Evolutionary conservation across 176 grass and related monocot species (phyloP).

Genomic region (Urochloa ruziziensis): DNA sequence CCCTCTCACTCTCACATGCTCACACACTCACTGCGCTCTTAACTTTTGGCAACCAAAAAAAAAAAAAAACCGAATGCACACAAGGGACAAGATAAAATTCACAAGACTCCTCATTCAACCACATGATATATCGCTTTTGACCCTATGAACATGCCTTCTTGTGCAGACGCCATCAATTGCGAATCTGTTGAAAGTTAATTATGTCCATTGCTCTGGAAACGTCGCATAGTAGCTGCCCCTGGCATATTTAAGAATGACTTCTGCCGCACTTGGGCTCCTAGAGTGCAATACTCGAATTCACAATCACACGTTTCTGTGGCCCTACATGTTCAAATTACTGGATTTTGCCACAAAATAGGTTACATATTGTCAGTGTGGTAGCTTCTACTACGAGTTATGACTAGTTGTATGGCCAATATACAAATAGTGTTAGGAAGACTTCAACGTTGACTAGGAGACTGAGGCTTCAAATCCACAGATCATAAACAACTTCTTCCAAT

Average conservation of each 20-base stretch:
- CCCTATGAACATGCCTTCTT: background rate
- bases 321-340: background rate
- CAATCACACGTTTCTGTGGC: background rate
- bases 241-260: conserved; percentile 3
- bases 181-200: conserved; percentile 10
- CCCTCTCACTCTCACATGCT: background rate
- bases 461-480: conserved; percentile 43
- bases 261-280: background rate
- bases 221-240: background rate
- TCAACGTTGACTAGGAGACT: conserved; percentile 7
- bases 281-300: conserved; percentile 1
- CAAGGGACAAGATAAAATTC: background rate
- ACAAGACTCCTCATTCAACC: background rate
- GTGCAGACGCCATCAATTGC: background rate
- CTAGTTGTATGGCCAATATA: background rate
- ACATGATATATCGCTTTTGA: background rate
- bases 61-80: conserved; percentile 24
- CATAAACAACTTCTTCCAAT: conserved; percentile 39
- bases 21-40: background rate
- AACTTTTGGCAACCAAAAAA: conserved; percentile 12
- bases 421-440: background rate
- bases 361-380: conserved; percentile 19
- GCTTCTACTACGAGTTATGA: conserved; percentile 15
- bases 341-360: background rate
- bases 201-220: background rate